A percentile compares a stretch with the other conserved stretches of the same genome.
Conservation (phyloP, 257 asterid species). For the Solanum rostratum region DNA sequence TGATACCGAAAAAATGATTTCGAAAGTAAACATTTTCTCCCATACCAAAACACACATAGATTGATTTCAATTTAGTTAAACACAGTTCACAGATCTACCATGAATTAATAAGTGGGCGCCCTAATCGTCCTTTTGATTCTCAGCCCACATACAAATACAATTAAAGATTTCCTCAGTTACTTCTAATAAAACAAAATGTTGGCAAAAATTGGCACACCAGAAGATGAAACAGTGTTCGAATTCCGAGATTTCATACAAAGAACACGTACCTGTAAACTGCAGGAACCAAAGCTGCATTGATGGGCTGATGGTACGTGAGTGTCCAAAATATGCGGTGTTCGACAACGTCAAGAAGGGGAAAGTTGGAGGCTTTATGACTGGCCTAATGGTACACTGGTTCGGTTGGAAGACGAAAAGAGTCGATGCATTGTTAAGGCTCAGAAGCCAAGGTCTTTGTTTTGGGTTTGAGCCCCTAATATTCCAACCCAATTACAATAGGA, state of each 20-base stretch:
- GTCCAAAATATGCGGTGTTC: not conserved
- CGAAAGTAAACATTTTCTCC: not conserved
- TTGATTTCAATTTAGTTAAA: not conserved
- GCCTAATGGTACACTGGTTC: not conserved
- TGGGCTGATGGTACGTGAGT: not conserved
- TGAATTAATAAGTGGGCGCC: not conserved
- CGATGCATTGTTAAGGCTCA: not conserved
- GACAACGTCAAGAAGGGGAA: not conserved
- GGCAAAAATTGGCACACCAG: not conserved
- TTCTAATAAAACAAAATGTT: not conserved
- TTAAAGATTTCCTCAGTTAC: not conserved
- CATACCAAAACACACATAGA: not conserved
- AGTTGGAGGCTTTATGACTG: not conserved
- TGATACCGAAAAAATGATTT: not conserved
- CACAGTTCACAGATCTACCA: not conserved
- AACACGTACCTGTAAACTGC: not conserved
- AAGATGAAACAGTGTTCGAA: not conserved
- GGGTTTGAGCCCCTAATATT: not conserved
- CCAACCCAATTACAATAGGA: not conserved
- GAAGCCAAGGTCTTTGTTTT: not conserved
- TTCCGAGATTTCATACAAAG: not conserved
- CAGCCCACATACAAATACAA: not conserved
- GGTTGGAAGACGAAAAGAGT: not conserved
- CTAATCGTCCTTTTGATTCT: not conserved
- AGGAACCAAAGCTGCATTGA: not conserved